A percentile compares a stretch with the other conserved stretches of the same genome.
These are phyloP conservation scores for Trichoderma guizhouense DNA, from an alignment of 2,329 filamentous ascomycete genomes.

Conservation along the genomic window DNA sequence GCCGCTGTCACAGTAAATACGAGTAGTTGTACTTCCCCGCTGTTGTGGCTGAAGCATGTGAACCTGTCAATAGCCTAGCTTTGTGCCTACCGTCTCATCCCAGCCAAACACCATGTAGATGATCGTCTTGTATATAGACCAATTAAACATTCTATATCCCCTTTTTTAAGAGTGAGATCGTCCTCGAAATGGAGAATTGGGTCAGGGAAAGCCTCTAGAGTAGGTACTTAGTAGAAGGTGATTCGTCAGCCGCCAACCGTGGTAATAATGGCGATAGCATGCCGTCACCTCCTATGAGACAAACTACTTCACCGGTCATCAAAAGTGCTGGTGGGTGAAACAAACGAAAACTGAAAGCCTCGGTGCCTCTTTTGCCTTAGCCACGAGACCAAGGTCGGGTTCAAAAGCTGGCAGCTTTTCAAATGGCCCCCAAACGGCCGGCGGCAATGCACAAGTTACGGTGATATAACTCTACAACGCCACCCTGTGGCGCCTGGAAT, in stretches of 20 bases:
- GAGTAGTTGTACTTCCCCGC: not conserved
- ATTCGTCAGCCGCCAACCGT: not conserved
- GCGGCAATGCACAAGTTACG: not conserved
- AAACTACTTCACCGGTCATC: not conserved
- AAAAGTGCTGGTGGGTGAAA: not conserved
- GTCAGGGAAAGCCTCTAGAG: not conserved
- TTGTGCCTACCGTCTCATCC: not conserved
- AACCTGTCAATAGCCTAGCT: not conserved
- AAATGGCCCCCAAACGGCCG: not conserved
- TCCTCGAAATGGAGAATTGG: not conserved
- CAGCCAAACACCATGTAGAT: not conserved
- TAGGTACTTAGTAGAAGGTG: not conserved
- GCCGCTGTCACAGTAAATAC: not conserved
- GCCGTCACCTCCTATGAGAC: not conserved
- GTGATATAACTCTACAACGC: slow-evolving; percentile 5
- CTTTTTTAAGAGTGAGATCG: not conserved
- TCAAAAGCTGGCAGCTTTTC: not conserved
- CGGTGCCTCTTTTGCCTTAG: not conserved
- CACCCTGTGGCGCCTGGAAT: slow-evolving; percentile 10
- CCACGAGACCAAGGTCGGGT: not conserved
- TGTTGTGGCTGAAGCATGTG: slow-evolving; percentile 6
- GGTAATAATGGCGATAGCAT: not conserved
- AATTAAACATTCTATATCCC: not conserved
- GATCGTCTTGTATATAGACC: not conserved
- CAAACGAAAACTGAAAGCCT: not conserved